A percentile compares a stretch with the other conserved stretches of the same genome.
Conservation (phyloP, 2,329 filamentous ascomycete species). For the Lasiodiplodia citricola region DNA sequence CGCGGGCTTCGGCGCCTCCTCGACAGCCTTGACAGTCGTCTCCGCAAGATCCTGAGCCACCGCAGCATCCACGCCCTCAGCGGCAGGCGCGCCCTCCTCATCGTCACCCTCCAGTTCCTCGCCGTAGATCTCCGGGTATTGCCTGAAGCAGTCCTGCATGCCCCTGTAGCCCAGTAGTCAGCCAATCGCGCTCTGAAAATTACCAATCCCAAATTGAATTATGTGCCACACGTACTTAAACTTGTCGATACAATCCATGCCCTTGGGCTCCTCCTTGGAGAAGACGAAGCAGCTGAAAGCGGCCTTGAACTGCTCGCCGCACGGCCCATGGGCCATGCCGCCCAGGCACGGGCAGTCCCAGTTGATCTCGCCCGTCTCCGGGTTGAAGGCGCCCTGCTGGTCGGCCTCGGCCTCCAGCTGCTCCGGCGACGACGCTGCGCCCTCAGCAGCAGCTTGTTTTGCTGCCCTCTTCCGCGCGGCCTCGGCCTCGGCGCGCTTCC, state of each 20-base stretch:
- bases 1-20: constrained; percentile 39
- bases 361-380: constrained; percentile 99
- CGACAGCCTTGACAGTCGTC: background rate
- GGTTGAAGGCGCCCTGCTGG: constrained; percentile 93
- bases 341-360: constrained; percentile 99
- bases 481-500: constrained; percentile 40
- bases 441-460: constrained; percentile 26
- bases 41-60: constrained; percentile 10
- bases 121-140: constrained; percentile 91
- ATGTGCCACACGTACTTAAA: constrained; percentile 72
- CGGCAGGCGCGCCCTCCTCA: constrained; percentile 48
- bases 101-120: constrained; percentile 83
- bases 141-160: constrained; percentile 97
- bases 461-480: constrained; percentile 23
- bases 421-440: constrained; percentile 48
- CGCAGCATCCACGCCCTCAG: constrained; percentile 27
- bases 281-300: constrained; percentile 99
- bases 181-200: background rate
- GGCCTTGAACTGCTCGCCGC: constrained; percentile 91
- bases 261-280: constrained; percentile 92
- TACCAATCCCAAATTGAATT: constrained; percentile 37
- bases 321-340: constrained; percentile 95
- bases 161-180: constrained; percentile 60
- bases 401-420: constrained; percentile 79
- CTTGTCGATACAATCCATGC: constrained; percentile 96